phyloP scores from a whole-genome alignment of 495 filamentous ascomycete genomes.

The Penicillium canescens region DNA sequence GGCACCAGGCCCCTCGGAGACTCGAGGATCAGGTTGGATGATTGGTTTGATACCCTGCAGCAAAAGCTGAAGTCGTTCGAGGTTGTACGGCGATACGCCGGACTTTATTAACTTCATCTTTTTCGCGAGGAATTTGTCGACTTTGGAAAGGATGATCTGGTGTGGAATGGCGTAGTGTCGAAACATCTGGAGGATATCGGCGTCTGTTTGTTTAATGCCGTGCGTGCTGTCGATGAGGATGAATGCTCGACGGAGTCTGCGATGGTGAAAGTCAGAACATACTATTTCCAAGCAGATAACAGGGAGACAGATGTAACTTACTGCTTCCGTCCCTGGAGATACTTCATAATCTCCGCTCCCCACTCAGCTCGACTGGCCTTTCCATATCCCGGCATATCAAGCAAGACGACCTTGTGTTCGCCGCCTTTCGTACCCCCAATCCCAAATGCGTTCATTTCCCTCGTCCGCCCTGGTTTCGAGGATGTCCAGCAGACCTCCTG shows the following conservation, averaged over 20 bases:
- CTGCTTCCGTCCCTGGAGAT: constrained; percentile 69
- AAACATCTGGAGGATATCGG: constrained; percentile 64
- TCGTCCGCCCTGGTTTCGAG: constrained; percentile 73
- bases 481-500: constrained; percentile 62
- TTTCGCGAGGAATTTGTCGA: constrained; percentile 57
- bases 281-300: background rate
- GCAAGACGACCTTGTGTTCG: constrained; percentile 59
- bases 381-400: constrained; percentile 97
- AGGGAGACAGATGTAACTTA: constrained; percentile 29
- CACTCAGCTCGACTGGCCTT: constrained; percentile 72
- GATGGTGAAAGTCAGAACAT: background rate
- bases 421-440: constrained; percentile 60
- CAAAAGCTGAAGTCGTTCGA: constrained; percentile 30
- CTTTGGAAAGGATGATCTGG: constrained; percentile 82
- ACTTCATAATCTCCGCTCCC: constrained; percentile 87
- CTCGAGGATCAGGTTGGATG: constrained; percentile 33
- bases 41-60: constrained; percentile 26
- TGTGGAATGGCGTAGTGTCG: constrained; percentile 63
- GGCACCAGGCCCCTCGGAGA: constrained; percentile 41
- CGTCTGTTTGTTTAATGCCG: constrained; percentile 76
- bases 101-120: constrained; percentile 32
- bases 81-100: constrained; percentile 25
- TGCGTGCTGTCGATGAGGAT: constrained; percentile 79
- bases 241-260: constrained; percentile 70
- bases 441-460: constrained; percentile 81